phyloP scores from a whole-genome alignment of 1,139 yeast genomes.

The Taphrina flavorubra region DNA sequence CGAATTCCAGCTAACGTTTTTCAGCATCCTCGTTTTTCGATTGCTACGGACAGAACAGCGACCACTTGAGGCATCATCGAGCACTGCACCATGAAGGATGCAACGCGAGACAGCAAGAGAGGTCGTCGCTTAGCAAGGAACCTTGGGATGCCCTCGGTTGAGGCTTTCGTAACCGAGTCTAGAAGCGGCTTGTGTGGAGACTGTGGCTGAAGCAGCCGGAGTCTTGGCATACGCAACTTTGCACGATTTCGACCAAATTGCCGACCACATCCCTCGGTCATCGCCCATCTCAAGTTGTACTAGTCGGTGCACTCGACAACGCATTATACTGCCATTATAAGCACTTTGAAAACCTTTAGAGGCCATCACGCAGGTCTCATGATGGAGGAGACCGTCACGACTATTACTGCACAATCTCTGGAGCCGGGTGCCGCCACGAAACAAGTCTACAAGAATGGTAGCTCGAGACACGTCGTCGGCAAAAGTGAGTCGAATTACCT shows the following conservation, averaged over 20 bases:
- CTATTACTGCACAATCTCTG: not conserved
- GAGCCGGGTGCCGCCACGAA: slow-evolving; percentile 21
- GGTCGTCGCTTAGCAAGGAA: not conserved
- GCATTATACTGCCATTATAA: too few species aligned
- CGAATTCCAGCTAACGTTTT: too few species aligned
- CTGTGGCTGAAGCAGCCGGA: not conserved
- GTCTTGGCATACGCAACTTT: slow-evolving; percentile 15
- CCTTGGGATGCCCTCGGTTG: not conserved
- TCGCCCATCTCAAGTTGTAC: not conserved
- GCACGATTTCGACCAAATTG: not conserved
- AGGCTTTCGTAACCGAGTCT: not conserved
- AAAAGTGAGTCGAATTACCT: not conserved
- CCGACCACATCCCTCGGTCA: slow-evolving; percentile 4
- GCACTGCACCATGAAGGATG: not conserved
- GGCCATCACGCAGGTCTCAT: too few species aligned
- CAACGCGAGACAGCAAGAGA: not conserved
- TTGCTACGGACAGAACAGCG: too few species aligned
- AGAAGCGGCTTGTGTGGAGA: slow-evolving; percentile 5
- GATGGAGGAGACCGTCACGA: slow-evolving; percentile 14
- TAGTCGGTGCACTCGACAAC: too few species aligned
- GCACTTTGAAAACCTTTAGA: too few species aligned
- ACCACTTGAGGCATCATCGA: too few species aligned
- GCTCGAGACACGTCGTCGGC: not conserved
- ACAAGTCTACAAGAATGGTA: slow-evolving; percentile 7
- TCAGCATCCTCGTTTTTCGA: too few species aligned